phyloP scores from a whole-genome alignment of 108 stramenopile genomes.

The Bacterosira constricta region DNA sequence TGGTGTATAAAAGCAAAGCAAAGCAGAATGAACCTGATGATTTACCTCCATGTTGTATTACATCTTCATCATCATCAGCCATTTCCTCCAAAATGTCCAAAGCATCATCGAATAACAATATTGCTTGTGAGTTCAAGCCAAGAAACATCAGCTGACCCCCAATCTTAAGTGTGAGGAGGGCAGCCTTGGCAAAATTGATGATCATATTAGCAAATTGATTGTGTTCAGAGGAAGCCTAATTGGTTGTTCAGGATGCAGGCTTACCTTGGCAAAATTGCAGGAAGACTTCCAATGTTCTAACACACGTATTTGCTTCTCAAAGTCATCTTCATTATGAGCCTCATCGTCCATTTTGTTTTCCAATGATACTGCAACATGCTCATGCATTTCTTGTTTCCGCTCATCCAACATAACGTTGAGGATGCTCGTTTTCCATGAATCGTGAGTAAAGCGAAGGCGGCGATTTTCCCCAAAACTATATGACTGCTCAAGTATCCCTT shows the following conservation, averaged over 20 bases:
- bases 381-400: conserved; percentile 60
- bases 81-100: conserved; percentile 46
- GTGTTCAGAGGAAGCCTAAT: too few species aligned
- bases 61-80: neutral
- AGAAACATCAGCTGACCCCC: conserved; percentile 53
- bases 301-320: conserved; percentile 36
- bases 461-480: conserved; percentile 3
- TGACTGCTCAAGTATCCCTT: conserved; percentile 61
- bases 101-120: conserved; percentile 50
- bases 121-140: conserved; percentile 51
- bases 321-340: conserved; percentile 30
- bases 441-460: too few species aligned
- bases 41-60: conserved; percentile 32
- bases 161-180: conserved; percentile 54
- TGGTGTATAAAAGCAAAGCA: neutral
- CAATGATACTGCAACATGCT: conserved; percentile 51
- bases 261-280: too few species aligned
- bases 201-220: too few species aligned
- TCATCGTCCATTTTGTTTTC: conserved; percentile 34
- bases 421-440: conserved; percentile 59
- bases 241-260: too few species aligned
- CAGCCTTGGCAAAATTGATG: conserved; percentile 46
- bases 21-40: neutral
- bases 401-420: conserved; percentile 58
- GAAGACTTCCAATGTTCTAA: conserved; percentile 59